phyloP scores from a whole-genome alignment of 805 yeast genomes.

The Brettanomyces custersianus region DNA sequence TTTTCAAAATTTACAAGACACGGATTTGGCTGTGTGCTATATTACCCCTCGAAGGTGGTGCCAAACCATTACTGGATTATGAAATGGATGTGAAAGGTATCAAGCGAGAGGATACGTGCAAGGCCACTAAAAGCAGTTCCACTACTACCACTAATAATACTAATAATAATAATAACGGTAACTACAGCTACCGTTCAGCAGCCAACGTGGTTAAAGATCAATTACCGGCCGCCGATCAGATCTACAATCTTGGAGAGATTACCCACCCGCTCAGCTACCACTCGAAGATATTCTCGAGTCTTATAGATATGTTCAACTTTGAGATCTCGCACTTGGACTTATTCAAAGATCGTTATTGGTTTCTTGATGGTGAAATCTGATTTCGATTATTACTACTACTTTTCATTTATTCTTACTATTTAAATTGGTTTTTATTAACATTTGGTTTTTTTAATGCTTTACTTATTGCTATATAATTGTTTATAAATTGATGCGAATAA shows the following conservation, averaged over 20 bases:
- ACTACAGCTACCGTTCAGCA: conserved; percentile 32
- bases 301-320: conserved; percentile 33
- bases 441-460: neutral
- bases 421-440: no score
- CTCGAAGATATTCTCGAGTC: conserved; percentile 37
- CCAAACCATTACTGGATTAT: conserved; percentile 21
- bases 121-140: no score
- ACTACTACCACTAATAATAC: no score
- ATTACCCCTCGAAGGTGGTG: conserved; percentile 28
- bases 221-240: conserved; percentile 30
- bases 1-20: conserved; percentile 68
- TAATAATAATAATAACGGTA: conserved; percentile 12
- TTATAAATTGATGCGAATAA: no score
- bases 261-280: conserved; percentile 41
- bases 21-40: conserved; percentile 82
- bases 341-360: conserved; percentile 20
- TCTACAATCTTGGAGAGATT: conserved; percentile 28
- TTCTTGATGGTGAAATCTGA: conserved; percentile 8
- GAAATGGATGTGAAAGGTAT: conserved; percentile 18
- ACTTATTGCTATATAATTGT: neutral
- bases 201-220: conserved; percentile 19
- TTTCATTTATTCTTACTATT: neutral
- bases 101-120: neutral
- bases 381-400: neutral
- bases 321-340: conserved; percentile 27